Evolutionary conservation across 768 basidiomycete genomes (phyloP).

Genomic region (Dacryopinax primogenitus): DNA sequence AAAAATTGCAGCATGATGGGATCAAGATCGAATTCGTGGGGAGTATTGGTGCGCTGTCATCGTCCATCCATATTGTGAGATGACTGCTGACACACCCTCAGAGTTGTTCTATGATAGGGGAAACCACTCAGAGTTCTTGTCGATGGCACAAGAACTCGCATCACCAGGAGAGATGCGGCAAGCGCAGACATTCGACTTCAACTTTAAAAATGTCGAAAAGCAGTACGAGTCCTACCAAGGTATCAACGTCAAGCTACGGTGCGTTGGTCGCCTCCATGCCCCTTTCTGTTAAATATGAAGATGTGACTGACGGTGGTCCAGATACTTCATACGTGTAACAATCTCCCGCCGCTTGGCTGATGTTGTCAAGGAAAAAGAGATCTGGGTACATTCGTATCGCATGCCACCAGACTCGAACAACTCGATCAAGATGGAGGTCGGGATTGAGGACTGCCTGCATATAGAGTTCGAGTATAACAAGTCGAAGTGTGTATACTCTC

Average conservation of each 20-base stretch:
- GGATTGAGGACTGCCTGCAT: conserved; percentile 96
- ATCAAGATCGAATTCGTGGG: conserved; percentile 97
- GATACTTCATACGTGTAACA: conserved; percentile 84
- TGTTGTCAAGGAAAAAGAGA: conserved; percentile 79
- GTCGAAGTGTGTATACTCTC: conserved; percentile 58
- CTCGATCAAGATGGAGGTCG: conserved; percentile 99
- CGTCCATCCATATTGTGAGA: background rate
- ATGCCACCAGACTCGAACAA: conserved; percentile 98
- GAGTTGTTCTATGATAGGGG: conserved; percentile 95
- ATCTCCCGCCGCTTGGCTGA: conserved; percentile 88
- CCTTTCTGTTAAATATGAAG: background rate
- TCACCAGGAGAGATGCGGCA: conserved; percentile 95
- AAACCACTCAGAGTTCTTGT: conserved; percentile 95
- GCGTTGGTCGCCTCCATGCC: conserved; percentile 20
- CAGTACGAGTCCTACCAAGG: conserved; percentile 97
- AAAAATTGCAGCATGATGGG: conserved; percentile 87
- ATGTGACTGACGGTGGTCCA: conserved; percentile 26
- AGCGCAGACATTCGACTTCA: conserved; percentile 91
- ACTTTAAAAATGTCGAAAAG: conserved; percentile 99
- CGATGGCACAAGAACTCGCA: conserved; percentile 86
- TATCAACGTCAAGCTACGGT: conserved; percentile 96
- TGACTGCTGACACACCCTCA: conserved; percentile 20
- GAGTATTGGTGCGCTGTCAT: conserved; percentile 61
- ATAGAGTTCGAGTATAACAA: conserved; percentile 99
- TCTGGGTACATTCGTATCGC: conserved; percentile 97